These are phyloP conservation scores for Arxiozyma telluris DNA, from an alignment of 1,139 yeast genomes.

Conservation along the genomic window DNA sequence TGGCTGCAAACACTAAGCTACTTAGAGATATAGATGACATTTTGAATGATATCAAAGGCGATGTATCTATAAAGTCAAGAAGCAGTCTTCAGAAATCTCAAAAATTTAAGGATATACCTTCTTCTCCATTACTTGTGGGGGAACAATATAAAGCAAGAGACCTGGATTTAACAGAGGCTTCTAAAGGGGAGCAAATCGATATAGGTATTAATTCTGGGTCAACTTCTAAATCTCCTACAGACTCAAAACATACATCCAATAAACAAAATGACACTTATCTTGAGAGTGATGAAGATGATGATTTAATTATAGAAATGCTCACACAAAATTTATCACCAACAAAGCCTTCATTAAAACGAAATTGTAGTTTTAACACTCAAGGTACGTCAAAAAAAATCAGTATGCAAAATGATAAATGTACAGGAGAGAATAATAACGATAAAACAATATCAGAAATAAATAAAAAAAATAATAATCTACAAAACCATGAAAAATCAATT, in stretches of 20 bases:
- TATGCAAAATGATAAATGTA: background rate
- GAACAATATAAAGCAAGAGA: background rate
- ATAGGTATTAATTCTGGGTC: too few species aligned
- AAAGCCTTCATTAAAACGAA: background rate
- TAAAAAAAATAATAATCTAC: background rate
- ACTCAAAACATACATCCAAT: background rate
- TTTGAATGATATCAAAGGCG: constrained; percentile 20
- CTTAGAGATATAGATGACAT: constrained; percentile 27
- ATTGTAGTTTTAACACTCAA: background rate
- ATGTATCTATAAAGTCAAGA: constrained; percentile 8
- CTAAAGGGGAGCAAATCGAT: background rate
- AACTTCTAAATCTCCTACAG: background rate
- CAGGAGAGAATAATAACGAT: too few species aligned
- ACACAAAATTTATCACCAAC: constrained; percentile 2
- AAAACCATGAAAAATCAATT: background rate
- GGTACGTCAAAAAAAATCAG: background rate
- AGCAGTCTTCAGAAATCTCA: constrained; percentile 1
- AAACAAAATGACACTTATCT: background rate
- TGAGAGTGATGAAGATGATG: constrained; percentile 5
- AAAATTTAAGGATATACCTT: constrained; percentile 13
- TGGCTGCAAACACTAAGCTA: background rate
- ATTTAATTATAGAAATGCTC: constrained; percentile 5
- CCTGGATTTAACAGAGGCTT: background rate
- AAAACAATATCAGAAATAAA: too few species aligned
- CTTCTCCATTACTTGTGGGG: constrained; percentile 12